Conservation (phyloP, 2,329 filamentous ascomycete species). For the Colletotrichum sp. region DNA sequence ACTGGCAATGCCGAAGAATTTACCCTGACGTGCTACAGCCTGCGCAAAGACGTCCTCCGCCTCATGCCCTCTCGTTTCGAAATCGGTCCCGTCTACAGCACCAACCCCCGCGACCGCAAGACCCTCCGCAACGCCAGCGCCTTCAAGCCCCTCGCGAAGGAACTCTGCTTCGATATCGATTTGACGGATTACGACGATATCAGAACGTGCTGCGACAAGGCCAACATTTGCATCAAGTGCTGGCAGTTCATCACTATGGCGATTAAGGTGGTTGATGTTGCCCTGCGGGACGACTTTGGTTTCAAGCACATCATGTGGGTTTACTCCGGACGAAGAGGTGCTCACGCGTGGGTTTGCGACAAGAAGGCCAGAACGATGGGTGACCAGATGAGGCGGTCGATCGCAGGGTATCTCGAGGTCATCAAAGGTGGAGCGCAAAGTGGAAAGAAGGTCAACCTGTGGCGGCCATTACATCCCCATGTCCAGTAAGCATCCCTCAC, state of each 20-base stretch:
- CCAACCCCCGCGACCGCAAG: conserved; percentile 94
- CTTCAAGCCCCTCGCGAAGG: conserved; percentile 89
- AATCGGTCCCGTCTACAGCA: conserved; percentile 95
- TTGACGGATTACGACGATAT: conserved; percentile 98
- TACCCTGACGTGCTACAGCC: conserved; percentile 45
- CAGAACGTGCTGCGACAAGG: conserved; percentile 91
- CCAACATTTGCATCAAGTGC: conserved; percentile 92
- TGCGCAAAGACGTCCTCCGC: conserved; percentile 89
- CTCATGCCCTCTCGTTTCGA: conserved; percentile 94
- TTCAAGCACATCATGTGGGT: conserved; percentile 99
- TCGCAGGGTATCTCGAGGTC: conserved; percentile 89
- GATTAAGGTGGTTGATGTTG: conserved; percentile 88
- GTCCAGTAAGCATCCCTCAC: conserved; percentile 60
- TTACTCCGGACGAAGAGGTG: conserved; percentile 94
- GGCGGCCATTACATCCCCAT: conserved; percentile 89
- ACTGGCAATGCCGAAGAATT: background rate
- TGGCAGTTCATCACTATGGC: conserved; percentile 99
- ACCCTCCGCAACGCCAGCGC: conserved; percentile 78
- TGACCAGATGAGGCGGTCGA: conserved; percentile 82
- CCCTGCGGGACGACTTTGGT: conserved; percentile 91
- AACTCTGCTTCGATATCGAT: conserved; percentile 99
- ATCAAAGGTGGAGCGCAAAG: conserved; percentile 86
- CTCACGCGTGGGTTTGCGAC: conserved; percentile 98
- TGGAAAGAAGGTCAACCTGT: conserved; percentile 85
- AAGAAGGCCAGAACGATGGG: conserved; percentile 83